Evolutionary conservation across 441 rosid species (phyloP).

Genomic region (Eutrema salsugineum): DNA sequence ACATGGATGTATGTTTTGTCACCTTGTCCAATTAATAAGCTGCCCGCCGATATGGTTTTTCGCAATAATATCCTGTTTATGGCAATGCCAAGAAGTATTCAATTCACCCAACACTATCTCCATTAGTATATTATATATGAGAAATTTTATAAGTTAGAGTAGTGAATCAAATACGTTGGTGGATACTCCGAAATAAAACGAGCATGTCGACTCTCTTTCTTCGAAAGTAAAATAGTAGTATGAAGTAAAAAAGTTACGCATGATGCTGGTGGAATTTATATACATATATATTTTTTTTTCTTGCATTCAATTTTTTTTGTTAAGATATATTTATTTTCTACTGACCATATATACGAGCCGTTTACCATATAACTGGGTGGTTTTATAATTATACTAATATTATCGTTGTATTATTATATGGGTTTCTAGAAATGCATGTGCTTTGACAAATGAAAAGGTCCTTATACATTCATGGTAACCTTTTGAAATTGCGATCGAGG

Average conservation of each 20-base stretch:
- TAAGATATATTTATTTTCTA: no score
- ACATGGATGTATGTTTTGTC: constrained; percentile 19
- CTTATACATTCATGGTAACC: not conserved
- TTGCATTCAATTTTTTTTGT: no score
- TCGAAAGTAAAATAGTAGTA: no score
- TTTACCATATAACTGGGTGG: not conserved
- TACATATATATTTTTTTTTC: no score
- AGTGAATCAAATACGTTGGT: not conserved
- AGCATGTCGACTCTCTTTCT: not conserved
- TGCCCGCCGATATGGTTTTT: not conserved
- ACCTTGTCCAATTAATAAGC: not conserved
- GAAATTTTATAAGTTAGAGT: not conserved
- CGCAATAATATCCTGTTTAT: not conserved
- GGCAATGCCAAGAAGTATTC: not conserved
- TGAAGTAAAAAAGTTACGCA: not conserved
- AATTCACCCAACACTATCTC: not conserved
- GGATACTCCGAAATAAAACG: not conserved
- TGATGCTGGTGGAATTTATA: no score
- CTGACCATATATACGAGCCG: not conserved
- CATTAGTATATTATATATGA: not conserved
- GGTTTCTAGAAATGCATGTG: not conserved
- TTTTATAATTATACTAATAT: not conserved
- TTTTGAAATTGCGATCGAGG: not conserved
- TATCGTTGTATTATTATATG: not conserved
- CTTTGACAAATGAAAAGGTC: not conserved